phyloP scores from a whole-genome alignment of 2,329 filamentous ascomycete species.

The Curvularia spicifera region DNA sequence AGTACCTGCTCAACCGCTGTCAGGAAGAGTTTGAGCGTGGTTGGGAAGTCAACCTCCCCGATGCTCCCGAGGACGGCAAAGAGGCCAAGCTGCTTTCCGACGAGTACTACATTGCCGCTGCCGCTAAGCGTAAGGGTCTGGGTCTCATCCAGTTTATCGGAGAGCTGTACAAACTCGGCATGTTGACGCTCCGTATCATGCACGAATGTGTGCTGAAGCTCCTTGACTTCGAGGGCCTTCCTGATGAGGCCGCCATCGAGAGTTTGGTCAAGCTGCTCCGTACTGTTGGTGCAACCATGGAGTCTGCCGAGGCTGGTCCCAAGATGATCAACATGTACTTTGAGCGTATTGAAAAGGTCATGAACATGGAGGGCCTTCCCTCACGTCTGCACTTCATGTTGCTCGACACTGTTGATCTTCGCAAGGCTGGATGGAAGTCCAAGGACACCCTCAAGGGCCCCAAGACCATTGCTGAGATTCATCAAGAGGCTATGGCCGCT shows the following conservation, averaged over 20 bases:
- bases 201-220: constrained; percentile 98
- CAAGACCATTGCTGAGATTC: constrained; percentile 93
- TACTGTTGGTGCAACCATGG: constrained; percentile 88
- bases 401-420: constrained; percentile 88
- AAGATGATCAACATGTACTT: constrained; percentile 95
- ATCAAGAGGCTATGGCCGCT: constrained; percentile 78
- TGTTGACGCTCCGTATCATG: constrained; percentile 99
- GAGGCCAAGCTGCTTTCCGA: constrained; percentile 89
- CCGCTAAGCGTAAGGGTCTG: constrained; percentile 93
- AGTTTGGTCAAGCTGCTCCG: constrained; percentile 90
- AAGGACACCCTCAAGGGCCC: constrained; percentile 94
- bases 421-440: constrained; percentile 76
- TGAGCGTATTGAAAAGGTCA: constrained; percentile 80
- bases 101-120: constrained; percentile 92
- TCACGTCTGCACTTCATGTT: constrained; percentile 97
- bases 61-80: constrained; percentile 77
- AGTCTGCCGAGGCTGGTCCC: constrained; percentile 77
- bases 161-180: constrained; percentile 97
- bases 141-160: constrained; percentile 99
- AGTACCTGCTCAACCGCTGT: constrained; percentile 97
- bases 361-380: constrained; percentile 74
- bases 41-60: constrained; percentile 88
- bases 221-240: constrained; percentile 90
- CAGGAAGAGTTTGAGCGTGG: constrained; percentile 99
- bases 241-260: constrained; percentile 96